Evolutionary conservation across 2,329 filamentous ascomycete species (phyloP), one percentile per base, ranked within the genome.

Genomic region (Xylariaceae sp.): DNA sequence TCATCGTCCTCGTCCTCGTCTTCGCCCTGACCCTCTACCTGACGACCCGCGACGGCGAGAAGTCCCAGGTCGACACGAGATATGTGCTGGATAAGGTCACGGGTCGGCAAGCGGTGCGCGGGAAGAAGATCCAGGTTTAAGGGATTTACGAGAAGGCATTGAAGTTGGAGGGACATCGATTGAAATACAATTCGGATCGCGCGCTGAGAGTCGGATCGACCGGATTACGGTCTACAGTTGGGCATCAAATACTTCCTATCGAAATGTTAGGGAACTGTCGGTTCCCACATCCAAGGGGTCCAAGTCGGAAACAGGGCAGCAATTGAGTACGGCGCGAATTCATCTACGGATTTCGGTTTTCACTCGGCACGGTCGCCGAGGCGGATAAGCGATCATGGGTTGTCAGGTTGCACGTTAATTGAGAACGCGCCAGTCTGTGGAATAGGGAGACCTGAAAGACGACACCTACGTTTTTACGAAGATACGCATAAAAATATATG

Each of bases 1-100:
- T 71, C 52, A 58, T 57, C n/a, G 56, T 68, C 3, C 60, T 73
- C 23, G 50, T 65, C 39, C 17, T 70, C 6, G 60, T 70, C 15
- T 55, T 71, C 4, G 37, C 62, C 37, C 34, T 68, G 37, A 71
- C 67, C 7, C 67, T 69, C 56, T 71, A 71, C 60, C 55, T 71
- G 13, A 65, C 65, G 2, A 55, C 64, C 35, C 56, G 68, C n/a
- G 65, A 67, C 34, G 64, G 63, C 58, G 64, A 66, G 30, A 51
- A 57, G 10, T 60, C 65, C 4, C 56, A 55, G 15, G 49, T 65
- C 23, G 60, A 68, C 41, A 51, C 59, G 11, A 64, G 61, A 8
- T 60, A 64, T 47, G 57, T 67, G 30, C 50, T 55, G 45, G 60
- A 66, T 3, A 63, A 66, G 53, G 48, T 59, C 23, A 58, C 56